A percentile compares a stretch with the other conserved stretches of the same genome.
Evolutionary conservation across 768 basidiomycete genomes (phyloP).

Genomic region (Tulasnella sp.): DNA sequence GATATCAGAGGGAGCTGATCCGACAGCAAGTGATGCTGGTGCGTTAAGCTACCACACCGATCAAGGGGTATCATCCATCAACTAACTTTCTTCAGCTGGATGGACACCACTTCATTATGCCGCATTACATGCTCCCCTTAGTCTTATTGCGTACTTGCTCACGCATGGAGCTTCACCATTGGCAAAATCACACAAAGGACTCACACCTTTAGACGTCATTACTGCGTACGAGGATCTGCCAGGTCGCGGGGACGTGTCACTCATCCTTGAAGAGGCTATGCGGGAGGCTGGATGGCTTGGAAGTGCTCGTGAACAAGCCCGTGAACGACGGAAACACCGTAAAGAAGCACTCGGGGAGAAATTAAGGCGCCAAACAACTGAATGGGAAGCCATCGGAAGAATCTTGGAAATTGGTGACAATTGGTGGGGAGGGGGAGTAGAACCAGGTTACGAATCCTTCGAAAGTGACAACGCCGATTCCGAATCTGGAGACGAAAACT

Average conservation of each 20-base stretch:
- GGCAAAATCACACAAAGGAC: constrained; percentile 56
- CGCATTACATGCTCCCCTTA: constrained; percentile 75
- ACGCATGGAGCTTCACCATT: constrained; percentile 84
- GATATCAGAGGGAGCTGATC: constrained; percentile 62
- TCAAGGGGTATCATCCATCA: neutral
- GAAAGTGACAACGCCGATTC: constrained; percentile 30
- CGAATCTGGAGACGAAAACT: constrained; percentile 31
- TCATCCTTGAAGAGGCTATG: constrained; percentile 85
- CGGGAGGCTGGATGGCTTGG: constrained; percentile 33
- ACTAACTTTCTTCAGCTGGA: constrained; percentile 42
- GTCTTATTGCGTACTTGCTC: constrained; percentile 81
- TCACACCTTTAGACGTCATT: constrained; percentile 83
- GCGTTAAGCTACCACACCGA: constrained; percentile 20
- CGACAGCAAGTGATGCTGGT: constrained; percentile 51
- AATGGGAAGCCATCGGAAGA: constrained; percentile 29
- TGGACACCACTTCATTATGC: constrained; percentile 96
- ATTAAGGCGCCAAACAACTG: constrained; percentile 39
- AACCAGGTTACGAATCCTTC: constrained; percentile 55
- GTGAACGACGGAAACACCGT: constrained; percentile 44
- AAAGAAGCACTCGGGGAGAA: constrained; percentile 39
- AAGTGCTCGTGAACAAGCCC: constrained; percentile 46
- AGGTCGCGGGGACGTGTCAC: constrained; percentile 70
- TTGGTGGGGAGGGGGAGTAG: constrained; percentile 42
- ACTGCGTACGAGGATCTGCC: constrained; percentile 70
- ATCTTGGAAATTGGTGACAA: constrained; percentile 38